Conservation (phyloP, 164 flowering plant species). For the Amborella trichopoda region DNA sequence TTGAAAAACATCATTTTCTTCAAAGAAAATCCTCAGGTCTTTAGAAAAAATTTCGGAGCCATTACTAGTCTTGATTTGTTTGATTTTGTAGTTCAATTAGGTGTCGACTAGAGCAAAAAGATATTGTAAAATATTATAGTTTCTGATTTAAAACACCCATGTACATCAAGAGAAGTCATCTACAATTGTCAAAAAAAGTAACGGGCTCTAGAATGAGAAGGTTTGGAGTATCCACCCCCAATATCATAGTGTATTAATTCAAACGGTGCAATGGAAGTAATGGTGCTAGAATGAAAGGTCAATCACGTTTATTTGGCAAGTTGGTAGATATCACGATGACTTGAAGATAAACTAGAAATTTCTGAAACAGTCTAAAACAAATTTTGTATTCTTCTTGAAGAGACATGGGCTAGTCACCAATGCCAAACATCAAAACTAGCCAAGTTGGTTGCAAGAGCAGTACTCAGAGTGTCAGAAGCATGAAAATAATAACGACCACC, state of each 20-base stretch:
- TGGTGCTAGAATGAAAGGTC: slow-evolving; percentile 1
- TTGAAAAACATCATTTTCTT: neutral
- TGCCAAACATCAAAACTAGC: neutral
- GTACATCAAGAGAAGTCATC: slow-evolving; percentile 4
- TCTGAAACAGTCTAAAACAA: too few relatives aligned
- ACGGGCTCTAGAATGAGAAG: too few relatives aligned
- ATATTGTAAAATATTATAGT: neutral
- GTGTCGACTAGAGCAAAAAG: neutral
- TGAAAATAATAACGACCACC: neutral
- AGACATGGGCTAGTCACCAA: neutral
- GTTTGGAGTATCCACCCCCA: neutral
- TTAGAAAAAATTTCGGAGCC: too few relatives aligned
- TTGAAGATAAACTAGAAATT: too few relatives aligned
- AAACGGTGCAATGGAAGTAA: too few relatives aligned
- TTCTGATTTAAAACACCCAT: neutral
- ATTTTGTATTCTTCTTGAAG: neutral
- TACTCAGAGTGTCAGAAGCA: too few relatives aligned
- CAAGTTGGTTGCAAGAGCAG: too few relatives aligned
- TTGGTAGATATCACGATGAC: slow-evolving; percentile 1
- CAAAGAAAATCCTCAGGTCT: neutral
- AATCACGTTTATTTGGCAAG: neutral
- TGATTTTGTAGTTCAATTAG: neutral
- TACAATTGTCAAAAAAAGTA: slow-evolving; percentile 2
- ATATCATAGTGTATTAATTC: neutral
- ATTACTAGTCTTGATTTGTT: neutral